Evolutionary conservation across 139 green algal genomes (phyloP), one percentile per base, ranked within the genome.

Genomic region (Chlorella sorokiniana): DNA sequence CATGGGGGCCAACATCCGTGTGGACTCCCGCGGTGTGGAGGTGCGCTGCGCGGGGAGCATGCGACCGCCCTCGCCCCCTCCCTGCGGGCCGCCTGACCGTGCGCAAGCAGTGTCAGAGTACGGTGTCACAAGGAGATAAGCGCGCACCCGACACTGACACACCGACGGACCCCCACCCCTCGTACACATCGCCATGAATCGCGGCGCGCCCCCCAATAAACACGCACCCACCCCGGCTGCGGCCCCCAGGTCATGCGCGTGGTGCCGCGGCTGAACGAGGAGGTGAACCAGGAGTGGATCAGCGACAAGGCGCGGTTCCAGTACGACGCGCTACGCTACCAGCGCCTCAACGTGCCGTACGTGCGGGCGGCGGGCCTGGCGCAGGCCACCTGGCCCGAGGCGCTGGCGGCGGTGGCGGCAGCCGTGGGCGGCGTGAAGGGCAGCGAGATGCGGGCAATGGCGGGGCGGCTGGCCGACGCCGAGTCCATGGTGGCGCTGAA

Each of bases 261-360:
- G 61, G 82, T 96, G 51, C 95, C 97, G 1, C 89, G 95, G 4
- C 78, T 97, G 48, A 98, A 99, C 82, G 97, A 99, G 85, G 89
- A 85, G 0, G 92, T 99, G 10, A 99, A 99, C 79, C 97, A 99
- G 94, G 97, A 99, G 89, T 99, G 97, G 97, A 91, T 99, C 78
- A 92, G 83, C 18, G 97, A 99, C 93, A 98, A 98, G 88, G 91
- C 87, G 3, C 91, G 97, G 75, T 99, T 98, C 86, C 93, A 97
- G 85, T 99, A 97, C 83, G 97, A 99, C 83, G 97, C 90, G 14
- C 92, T 99, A 51, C 94, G 94, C 86, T 88, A 94, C 29, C 97
- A 99, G 91, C 90, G 97, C 33, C 92, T 99, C 5, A 92, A 92
- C 77, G 80, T 88, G 40, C 97, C 97, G 10, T 88, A 98, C 86